phyloP scores from a whole-genome alignment of 371 early-diverging fungal genomes.

The Syncephalastrum sp. region DNA sequence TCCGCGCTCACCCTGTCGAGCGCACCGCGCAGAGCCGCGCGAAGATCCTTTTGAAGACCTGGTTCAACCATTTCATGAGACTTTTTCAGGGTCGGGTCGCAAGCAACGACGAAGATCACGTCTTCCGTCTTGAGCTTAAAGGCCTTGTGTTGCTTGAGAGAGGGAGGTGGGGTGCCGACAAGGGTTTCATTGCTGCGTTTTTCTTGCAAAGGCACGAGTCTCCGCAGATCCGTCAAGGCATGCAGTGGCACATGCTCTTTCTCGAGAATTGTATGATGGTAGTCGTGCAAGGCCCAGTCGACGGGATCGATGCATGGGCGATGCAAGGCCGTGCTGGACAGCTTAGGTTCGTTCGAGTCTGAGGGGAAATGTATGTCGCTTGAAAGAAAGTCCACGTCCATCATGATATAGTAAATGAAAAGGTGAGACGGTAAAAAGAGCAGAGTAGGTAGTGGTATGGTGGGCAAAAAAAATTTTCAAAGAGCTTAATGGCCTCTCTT shows the following conservation, averaged over 20 bases:
- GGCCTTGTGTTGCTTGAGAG: slow-evolving; percentile 9
- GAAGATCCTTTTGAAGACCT: slow-evolving; percentile 12
- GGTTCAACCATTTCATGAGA: not conserved
- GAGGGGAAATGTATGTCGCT: slow-evolving; percentile 40
- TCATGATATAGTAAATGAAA: slow-evolving; percentile 5
- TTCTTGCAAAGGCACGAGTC: slow-evolving; percentile 10
- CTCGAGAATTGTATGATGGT: slow-evolving; percentile 28
- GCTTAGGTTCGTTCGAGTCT: slow-evolving; percentile 36
- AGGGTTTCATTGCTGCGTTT: slow-evolving; percentile 3
- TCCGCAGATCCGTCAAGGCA: slow-evolving; percentile 11
- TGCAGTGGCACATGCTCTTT: slow-evolving; percentile 18
- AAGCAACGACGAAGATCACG: slow-evolving; percentile 7
- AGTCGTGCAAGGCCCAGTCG: slow-evolving; percentile 42
- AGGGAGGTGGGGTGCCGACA: slow-evolving; percentile 2
- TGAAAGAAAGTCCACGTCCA: slow-evolving; percentile 19
- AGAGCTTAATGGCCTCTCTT: no score
- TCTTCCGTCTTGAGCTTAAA: slow-evolving; percentile 8
- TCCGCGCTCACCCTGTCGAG: slow-evolving; percentile 8
- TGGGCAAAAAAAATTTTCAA: no score
- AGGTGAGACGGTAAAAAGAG: slow-evolving; percentile 3
- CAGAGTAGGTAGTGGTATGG: not conserved
- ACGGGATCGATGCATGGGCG: slow-evolving; percentile 24
- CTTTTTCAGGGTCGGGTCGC: not conserved
- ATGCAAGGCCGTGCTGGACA: slow-evolving; percentile 20
- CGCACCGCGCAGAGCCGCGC: slow-evolving; percentile 28